phyloP scores from a whole-genome alignment of 2,329 filamentous ascomycete species.

The Zopfia rhizophila region DNA sequence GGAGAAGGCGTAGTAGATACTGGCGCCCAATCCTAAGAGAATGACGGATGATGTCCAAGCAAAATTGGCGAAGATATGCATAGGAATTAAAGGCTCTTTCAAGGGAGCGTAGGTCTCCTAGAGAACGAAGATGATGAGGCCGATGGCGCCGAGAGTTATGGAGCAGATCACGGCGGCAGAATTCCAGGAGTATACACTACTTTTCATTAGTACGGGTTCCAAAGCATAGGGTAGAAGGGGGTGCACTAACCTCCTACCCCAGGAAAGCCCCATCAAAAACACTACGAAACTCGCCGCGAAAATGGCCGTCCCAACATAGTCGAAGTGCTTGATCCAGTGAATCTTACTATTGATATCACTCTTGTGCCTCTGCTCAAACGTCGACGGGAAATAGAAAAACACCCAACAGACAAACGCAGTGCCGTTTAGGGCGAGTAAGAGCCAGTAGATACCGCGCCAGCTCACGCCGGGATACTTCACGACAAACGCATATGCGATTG shows the following conservation, averaged over 20 bases:
- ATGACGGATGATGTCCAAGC: conserved; percentile 40
- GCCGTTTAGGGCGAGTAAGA: conserved; percentile 30
- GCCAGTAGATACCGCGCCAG: conserved; percentile 34
- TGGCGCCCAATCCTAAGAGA: conserved; percentile 42
- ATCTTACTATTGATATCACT: conserved; percentile 28
- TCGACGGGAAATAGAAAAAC: conserved; percentile 35
- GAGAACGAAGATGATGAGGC: conserved; percentile 50
- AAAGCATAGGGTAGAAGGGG: conserved; percentile 3
- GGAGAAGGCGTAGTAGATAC: conserved; percentile 48
- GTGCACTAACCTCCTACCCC: conserved; percentile 11
- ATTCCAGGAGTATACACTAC: conserved; percentile 55
- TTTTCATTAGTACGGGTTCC: no score
- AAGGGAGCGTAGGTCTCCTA: conserved; percentile 40
- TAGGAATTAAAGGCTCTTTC: conserved; percentile 49
- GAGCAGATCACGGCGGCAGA: conserved; percentile 53
- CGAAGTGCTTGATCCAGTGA: conserved; percentile 34
- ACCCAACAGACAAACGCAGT: conserved; percentile 26
- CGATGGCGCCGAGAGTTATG: conserved; percentile 47
- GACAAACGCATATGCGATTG: conserved; percentile 25
- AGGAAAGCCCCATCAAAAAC: conserved; percentile 32
- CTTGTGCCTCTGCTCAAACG: conserved; percentile 31
- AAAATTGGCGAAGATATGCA: conserved; percentile 48
- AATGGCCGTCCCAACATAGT: conserved; percentile 29
- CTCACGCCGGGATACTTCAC: conserved; percentile 24
- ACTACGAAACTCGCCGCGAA: conserved; percentile 29